Evolutionary conservation across 768 basidiomycete species (phyloP).

Genomic region (Roridomyces roridus): DNA sequence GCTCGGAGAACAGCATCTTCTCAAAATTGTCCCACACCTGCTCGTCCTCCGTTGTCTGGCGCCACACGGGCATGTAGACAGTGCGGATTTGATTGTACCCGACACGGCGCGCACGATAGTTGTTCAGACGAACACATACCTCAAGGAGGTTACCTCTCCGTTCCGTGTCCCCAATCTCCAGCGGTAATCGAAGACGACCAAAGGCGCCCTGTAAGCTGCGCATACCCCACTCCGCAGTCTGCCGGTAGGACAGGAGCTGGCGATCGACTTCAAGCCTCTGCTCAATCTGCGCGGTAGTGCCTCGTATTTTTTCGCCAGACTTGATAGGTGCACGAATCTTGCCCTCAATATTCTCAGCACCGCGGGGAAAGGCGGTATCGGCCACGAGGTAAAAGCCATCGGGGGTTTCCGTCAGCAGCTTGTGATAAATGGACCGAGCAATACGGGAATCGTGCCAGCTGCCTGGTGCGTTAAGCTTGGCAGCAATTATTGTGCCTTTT

Average conservation of each 20-base stretch:
- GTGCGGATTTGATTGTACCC: constrained; percentile 42
- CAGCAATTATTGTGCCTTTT: neutral
- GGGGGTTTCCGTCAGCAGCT: constrained; percentile 30
- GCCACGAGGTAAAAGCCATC: constrained; percentile 36
- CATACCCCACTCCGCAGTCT: constrained; percentile 45
- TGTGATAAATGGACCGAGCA: constrained; percentile 32
- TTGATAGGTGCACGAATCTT: constrained; percentile 37
- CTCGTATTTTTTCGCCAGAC: constrained; percentile 11
- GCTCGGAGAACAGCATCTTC: constrained; percentile 44
- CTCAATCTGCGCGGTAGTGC: neutral
- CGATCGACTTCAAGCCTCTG: constrained; percentile 26
- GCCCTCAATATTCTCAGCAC: constrained; percentile 20
- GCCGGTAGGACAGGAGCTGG: constrained; percentile 35
- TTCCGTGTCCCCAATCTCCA: neutral
- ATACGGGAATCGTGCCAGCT: constrained; percentile 44
- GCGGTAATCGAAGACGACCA: constrained; percentile 37
- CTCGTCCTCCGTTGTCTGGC: neutral
- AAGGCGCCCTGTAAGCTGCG: constrained; percentile 37
- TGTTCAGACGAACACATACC: constrained; percentile 35
- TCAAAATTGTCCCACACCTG: constrained; percentile 43
- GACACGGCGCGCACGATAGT: constrained; percentile 39
- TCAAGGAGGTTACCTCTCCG: neutral
- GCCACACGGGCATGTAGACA: neutral
- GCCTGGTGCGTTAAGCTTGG: constrained; percentile 27
- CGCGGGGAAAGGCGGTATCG: constrained; percentile 41